Evolutionary conservation across 352 stramenopile species (phyloP), one percentile per base, ranked within the genome.

Genomic region (Phytophthora parvispora): DNA sequence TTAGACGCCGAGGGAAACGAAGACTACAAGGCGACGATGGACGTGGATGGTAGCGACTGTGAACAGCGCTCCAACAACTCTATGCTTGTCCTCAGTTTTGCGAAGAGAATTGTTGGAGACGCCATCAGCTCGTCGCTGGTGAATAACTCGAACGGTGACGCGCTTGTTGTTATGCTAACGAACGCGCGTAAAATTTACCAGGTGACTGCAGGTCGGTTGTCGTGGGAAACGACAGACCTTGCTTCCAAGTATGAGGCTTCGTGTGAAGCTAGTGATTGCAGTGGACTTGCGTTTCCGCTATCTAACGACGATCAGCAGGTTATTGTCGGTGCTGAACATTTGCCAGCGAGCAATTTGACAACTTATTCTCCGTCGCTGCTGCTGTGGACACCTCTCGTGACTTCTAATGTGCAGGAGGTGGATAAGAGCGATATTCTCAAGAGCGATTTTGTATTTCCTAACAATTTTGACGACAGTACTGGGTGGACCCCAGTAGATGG

Each of bases 1-100:
- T 27, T 84, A 1, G 52, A 81, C 56, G 58, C 27, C 8, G 63
- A 67, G 5, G 78, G 65, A 1, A 57, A 53, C 9, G 81, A 87
- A 57, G 74, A 86, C 40, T 74, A 70, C 10, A 40, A 40, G 20
- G 62, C 71, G 2, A 87, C 74, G 1, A 60, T 86, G 67, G 72
- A 77, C 13, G 67, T 54, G 18, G 40, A 74, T 16, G 54, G 56
- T 0, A 68, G 15, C 9, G 59, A 51, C 6, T 89, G 81, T 49
- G 45, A 64, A 2, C 32, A 53, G 20, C 68, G 51, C 2, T 85
- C 81, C 5, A 69, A 65, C 15, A 64, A 32, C 25, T 85, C 81
- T 16, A 67, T 83, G 61, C 61, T 89, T n/a, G 77, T 87, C 1
- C 56, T 87, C n/a, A 89, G 78, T 64, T 86, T 89, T 68, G 78